Evolutionary conservation across 148 eudicot species (phyloP), one percentile per base, ranked within the genome.

Genomic region (Rhododendron ferrugineum): DNA sequence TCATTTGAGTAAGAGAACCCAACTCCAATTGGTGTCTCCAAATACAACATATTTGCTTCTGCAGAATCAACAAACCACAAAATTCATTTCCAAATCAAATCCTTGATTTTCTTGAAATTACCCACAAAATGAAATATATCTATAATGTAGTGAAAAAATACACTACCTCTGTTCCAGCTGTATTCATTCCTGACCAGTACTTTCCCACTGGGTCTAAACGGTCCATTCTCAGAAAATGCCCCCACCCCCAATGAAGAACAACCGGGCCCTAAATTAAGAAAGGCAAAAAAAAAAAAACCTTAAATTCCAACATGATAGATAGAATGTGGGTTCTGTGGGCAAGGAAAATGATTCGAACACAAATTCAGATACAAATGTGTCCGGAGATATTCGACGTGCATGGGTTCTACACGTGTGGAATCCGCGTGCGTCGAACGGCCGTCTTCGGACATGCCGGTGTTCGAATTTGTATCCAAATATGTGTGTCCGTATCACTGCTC

Each of bases 221-320:
- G 88, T 26, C 88, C 88, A 68, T 83, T 86, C 70, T 86, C 88
- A 50, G 88, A 86, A 42, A 86, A 86, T 83, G 88, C 88, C 34
- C 88, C 88, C 34, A 86, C 85, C 50, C 88, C 88, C 70, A 86
- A 73, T 78, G 88, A 86, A 78, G 88, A 86, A 83, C 88, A 86
- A 37, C 88, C 88, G 37, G 88, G 88, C n/a, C 88, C 88, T 86
- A 40, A 20, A 44, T 3, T 49, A 50, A 85, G 37, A 81, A n/a
- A n/a, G n/a, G n/a, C n/a, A n/a, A n/a, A 2, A 11, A 44, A 44
- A 52, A 26, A 78, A 28, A 4, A 79, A 46, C n/a, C 2, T 11
- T 18, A 20, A 32, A 54, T 20, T 80, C 11, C 36, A 0, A 34
- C 11, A 49, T 30, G 34, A 79, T 14, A 1, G 1, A 50, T 18